Percentiles rank a stretch among this genome's conserved stretches.
Evolutionary conservation across 495 filamentous ascomycete species (phyloP).

Genomic region (Schizothecium vesticola): DNA sequence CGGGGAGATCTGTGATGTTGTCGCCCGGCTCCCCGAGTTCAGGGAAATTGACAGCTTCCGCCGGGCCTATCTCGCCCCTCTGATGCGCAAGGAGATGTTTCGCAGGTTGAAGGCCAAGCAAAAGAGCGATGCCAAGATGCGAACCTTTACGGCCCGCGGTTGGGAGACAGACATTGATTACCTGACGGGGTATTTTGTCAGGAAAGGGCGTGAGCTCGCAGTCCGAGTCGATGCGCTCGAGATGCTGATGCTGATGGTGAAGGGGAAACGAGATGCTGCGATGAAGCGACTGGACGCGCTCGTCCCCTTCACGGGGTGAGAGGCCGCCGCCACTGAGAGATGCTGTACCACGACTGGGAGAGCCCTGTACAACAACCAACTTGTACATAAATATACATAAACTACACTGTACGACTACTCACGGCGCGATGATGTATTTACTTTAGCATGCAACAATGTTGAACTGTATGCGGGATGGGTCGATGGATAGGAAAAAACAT

Average conservation of each 20-base stretch:
- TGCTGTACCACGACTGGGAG: not conserved
- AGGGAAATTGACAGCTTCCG: conserved; percentile 53
- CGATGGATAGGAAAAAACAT: not conserved
- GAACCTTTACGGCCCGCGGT: conserved; percentile 50
- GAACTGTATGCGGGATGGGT: not conserved
- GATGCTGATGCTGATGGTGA: conserved; percentile 27
- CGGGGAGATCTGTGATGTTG: conserved; percentile 36
- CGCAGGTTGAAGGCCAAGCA: conserved; percentile 40
- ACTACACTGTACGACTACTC: conserved; percentile 1
- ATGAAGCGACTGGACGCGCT: conserved; percentile 13
- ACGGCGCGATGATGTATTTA: not conserved
- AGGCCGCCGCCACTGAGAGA: not conserved
- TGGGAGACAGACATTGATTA: conserved; percentile 68
- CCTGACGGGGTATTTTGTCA: conserved; percentile 77
- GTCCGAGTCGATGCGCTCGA: conserved; percentile 59
- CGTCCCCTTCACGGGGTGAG: conserved; percentile 22
- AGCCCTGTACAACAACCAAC: not conserved
- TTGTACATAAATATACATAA: not conserved
- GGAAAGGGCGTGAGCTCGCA: conserved; percentile 60
- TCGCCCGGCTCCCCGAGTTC: conserved; percentile 52
- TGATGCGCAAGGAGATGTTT: conserved; percentile 40
- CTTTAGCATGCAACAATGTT: not conserved
- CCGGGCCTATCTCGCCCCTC: conserved; percentile 48
- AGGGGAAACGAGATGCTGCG: conserved; percentile 26
- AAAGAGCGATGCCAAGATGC: conserved; percentile 57